Percentiles rank a stretch among this genome's conserved stretches.
Evolutionary conservation across 441 rosid species (phyloP).

Genomic region (Rhodomyrtus psidioides): DNA sequence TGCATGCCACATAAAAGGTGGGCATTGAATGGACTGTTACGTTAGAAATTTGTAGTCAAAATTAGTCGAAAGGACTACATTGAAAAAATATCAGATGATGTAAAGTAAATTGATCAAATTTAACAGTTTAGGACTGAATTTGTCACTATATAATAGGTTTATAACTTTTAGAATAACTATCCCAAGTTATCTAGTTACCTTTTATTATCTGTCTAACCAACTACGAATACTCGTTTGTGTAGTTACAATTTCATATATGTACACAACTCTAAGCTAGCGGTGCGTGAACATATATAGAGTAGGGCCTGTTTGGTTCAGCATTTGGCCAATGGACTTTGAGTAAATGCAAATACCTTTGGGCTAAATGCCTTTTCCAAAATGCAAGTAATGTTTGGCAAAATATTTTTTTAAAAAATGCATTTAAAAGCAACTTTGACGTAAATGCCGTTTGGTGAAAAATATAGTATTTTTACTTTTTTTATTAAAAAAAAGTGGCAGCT

Average conservation of each 20-base stretch:
- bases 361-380: too few species aligned
- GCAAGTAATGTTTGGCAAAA: too few species aligned
- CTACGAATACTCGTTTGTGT: neutral
- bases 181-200: rapidly evolving
- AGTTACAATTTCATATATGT: neutral
- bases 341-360: too few species aligned
- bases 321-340: too few species aligned
- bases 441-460: too few species aligned
- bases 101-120: neutral
- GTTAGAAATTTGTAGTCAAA: neutral
- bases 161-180: neutral
- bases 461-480: too few species aligned
- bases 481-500: too few species aligned
- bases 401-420: too few species aligned
- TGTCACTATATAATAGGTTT: rapidly evolving
- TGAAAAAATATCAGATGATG: neutral
- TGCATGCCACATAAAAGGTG: too few species aligned
- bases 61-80: rapidly evolving
- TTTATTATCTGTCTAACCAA: neutral
- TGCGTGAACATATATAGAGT: neutral
- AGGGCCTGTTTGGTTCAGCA: too few species aligned
- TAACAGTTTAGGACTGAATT: neutral
- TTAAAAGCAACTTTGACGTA: too few species aligned
- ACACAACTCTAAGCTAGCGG: neutral
- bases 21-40: rapidly evolving